phyloP scores from a whole-genome alignment of 805 yeast species.

The Metschnikowia noctiluminum region DNA sequence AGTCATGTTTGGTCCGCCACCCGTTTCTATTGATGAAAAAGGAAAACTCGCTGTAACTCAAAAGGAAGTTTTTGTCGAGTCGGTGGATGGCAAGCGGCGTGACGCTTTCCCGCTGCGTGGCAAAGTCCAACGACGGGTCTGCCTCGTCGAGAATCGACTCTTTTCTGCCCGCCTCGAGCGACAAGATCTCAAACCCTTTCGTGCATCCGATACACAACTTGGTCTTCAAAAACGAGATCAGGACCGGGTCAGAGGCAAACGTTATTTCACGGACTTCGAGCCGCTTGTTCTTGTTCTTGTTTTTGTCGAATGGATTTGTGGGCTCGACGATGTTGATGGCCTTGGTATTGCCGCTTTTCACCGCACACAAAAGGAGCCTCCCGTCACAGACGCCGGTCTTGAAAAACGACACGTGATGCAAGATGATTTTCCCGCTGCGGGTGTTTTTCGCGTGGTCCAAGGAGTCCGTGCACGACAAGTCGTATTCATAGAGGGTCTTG shows the following conservation, averaged over 20 bases:
- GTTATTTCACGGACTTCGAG: constrained; percentile 69
- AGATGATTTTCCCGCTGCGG: constrained; percentile 69
- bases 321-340: constrained; percentile 87
- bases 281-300: constrained; percentile 62
- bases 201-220: constrained; percentile 94
- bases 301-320: constrained; percentile 63
- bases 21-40: constrained; percentile 93
- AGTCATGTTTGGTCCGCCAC: constrained; percentile 91
- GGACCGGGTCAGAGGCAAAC: constrained; percentile 86
- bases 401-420: constrained; percentile 87
- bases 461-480: constrained; percentile 52
- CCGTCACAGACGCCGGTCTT: constrained; percentile 93
- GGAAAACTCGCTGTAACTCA: constrained; percentile 89
- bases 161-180: constrained; percentile 76
- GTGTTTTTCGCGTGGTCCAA: constrained; percentile 49
- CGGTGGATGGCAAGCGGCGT: constrained; percentile 91
- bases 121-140: constrained; percentile 94
- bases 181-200: constrained; percentile 92
- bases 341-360: constrained; percentile 75
- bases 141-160: constrained; percentile 96
- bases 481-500: constrained; percentile 73
- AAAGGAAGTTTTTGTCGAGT: constrained; percentile 80
- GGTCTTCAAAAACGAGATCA: constrained; percentile 84
- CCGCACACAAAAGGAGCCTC: constrained; percentile 82
- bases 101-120: constrained; percentile 68